Evolutionary conservation across 768 basidiomycete species (phyloP).

Genomic region (Kwoniella europaea): DNA sequence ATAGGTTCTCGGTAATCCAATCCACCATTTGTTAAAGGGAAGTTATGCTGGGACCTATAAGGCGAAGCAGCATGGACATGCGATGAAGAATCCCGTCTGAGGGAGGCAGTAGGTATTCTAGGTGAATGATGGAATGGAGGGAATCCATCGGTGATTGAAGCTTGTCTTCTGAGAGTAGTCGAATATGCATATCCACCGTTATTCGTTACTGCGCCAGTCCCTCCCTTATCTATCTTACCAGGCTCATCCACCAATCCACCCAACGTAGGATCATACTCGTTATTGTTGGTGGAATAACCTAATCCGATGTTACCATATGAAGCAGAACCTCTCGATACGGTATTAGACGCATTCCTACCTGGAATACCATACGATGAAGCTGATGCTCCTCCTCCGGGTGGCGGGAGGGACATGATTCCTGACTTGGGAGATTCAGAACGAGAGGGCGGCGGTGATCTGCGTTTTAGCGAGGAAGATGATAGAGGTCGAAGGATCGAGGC

Average conservation of each 20-base stretch:
- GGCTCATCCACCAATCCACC: conserved; percentile 28
- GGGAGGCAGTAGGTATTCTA: neutral
- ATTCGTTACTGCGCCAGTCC: neutral
- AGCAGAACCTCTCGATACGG: conserved; percentile 9
- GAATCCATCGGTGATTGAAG: conserved; percentile 24
- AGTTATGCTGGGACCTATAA: conserved; percentile 14
- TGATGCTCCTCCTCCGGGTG: conserved; percentile 1
- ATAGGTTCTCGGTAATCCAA: neutral
- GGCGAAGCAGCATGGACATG: conserved; percentile 13
- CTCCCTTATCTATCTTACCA: neutral
- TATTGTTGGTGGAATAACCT: neutral
- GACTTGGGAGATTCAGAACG: conserved; percentile 27
- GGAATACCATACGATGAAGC: conserved; percentile 21
- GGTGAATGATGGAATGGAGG: conserved; percentile 21
- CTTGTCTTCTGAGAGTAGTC: conserved; percentile 47
- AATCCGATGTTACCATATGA: conserved; percentile 12
- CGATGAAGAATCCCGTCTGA: conserved; percentile 12
- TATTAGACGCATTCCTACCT: conserved; percentile 11
- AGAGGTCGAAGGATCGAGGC: conserved; percentile 12
- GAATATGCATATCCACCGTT: conserved; percentile 48
- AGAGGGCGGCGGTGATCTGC: conserved; percentile 43
- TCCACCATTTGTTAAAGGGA: conserved; percentile 12
- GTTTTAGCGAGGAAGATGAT: conserved; percentile 28
- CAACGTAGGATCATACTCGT: conserved; percentile 17
- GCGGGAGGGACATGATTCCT: conserved; percentile 2